Percentiles rank a stretch among this genome's conserved stretches.
Conservation (phyloP, 2,329 filamentous ascomycete species). For the Chaetothyriales sp. region DNA sequence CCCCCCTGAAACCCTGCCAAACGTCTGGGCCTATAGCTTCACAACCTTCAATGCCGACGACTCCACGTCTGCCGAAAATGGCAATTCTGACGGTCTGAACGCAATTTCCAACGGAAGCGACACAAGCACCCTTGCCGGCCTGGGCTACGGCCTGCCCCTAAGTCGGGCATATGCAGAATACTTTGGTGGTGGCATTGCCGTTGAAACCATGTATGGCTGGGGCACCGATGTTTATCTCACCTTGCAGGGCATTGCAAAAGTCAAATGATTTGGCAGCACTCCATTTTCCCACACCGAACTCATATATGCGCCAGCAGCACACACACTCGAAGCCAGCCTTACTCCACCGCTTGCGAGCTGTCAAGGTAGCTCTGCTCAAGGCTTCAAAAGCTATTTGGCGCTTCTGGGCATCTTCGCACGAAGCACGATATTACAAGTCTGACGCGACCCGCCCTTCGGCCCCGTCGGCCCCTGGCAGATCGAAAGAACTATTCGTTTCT, state of each 20-base stretch:
- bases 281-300: background rate
- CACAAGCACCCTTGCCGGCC: constrained; percentile 71
- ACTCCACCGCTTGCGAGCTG: too few relatives aligned
- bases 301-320: too few relatives aligned
- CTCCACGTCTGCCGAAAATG: constrained; percentile 34
- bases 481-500: too few relatives aligned
- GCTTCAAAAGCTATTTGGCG: too few relatives aligned
- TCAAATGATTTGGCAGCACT: constrained; percentile 20
- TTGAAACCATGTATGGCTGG: constrained; percentile 96
- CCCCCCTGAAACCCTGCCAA: constrained; percentile 62
- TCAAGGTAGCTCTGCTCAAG: too few relatives aligned
- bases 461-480: too few relatives aligned
- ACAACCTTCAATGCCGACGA: constrained; percentile 75
- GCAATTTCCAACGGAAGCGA: constrained; percentile 61
- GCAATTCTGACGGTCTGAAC: constrained; percentile 51
- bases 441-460: too few relatives aligned
- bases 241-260: constrained; percentile 45
- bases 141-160: constrained; percentile 84
- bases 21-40: constrained; percentile 96
- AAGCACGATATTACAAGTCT: too few relatives aligned
- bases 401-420: too few relatives aligned
- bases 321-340: too few relatives aligned
- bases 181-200: constrained; percentile 84
- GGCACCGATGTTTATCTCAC: constrained; percentile 57
- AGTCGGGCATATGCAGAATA: constrained; percentile 94